A percentile compares a stretch with the other conserved stretches of the same genome.
Conservation (phyloP, 495 filamentous ascomycete genomes). For the Talaromyces ruber region DNA sequence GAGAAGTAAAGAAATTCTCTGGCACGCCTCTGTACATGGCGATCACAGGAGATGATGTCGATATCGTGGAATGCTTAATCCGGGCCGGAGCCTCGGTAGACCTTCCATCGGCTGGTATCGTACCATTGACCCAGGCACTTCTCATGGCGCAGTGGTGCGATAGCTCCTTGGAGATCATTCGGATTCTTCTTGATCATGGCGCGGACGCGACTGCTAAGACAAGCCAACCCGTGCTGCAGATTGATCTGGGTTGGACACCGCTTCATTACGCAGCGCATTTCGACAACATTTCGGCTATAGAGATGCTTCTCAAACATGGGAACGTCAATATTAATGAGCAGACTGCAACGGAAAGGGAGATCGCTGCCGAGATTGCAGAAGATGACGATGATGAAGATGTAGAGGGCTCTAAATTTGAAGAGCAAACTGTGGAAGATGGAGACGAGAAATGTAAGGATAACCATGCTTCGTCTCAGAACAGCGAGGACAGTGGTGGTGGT, state of each 20-base stretch:
- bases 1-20: background rate
- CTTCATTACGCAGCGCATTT: background rate
- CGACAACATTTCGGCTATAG: background rate
- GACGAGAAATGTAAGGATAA: background rate
- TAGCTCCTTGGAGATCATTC: background rate
- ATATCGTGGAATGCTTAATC: background rate
- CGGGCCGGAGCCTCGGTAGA: background rate
- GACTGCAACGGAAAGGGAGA: background rate
- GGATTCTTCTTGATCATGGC: conserved; percentile 9
- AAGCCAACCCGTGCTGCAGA: background rate
- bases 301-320: background rate
- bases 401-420: background rate
- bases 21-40: conserved; percentile 2
- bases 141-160: background rate
- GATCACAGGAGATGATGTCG: background rate
- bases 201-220: conserved; percentile 8
- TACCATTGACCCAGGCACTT: background rate
- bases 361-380: background rate
- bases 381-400: background rate
- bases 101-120: background rate
- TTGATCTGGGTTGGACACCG: background rate
- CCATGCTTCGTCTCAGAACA: background rate
- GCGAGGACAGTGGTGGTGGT: background rate
- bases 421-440: background rate
- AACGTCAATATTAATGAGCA: background rate